A percentile compares a stretch with the other conserved stretches of the same genome.
Evolutionary conservation across 768 basidiomycete species (phyloP).

Genomic region (Phlebiopsis flavidoalba): DNA sequence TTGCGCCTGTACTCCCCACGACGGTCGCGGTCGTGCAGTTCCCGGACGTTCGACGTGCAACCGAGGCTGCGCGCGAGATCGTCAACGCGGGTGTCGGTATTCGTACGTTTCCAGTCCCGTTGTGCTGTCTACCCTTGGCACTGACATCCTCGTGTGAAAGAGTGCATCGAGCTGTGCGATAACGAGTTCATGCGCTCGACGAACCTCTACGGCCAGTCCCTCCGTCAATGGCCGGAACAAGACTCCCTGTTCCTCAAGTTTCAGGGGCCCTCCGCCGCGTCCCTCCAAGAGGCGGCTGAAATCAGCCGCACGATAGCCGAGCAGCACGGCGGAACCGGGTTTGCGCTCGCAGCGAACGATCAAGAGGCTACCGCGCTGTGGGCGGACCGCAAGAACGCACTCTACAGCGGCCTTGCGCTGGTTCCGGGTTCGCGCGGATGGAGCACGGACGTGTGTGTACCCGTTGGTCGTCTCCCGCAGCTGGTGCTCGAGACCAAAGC

Average conservation of each 20-base stretch:
- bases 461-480: constrained; percentile 63
- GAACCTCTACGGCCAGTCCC: constrained; percentile 12
- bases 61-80: constrained; percentile 78
- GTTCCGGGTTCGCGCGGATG: constrained; percentile 64
- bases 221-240: constrained; percentile 52
- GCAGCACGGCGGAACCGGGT: constrained; percentile 61
- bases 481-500: constrained; percentile 75
- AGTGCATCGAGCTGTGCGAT: constrained; percentile 88
- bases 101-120: constrained; percentile 14
- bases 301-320: constrained; percentile 40
- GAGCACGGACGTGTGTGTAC: constrained; percentile 87
- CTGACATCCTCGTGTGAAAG: constrained; percentile 30
- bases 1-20: constrained; percentile 77
- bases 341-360: constrained; percentile 70
- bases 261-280: constrained; percentile 58
- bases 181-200: constrained; percentile 15
- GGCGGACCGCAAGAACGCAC: constrained; percentile 81
- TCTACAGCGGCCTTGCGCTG: constrained; percentile 64
- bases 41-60: constrained; percentile 70
- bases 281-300: constrained; percentile 49
- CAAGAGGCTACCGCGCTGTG: constrained; percentile 75
- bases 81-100: constrained; percentile 29
- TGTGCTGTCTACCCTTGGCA: constrained; percentile 19
- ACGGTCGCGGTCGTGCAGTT: constrained; percentile 89
- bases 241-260: constrained; percentile 92